phyloP scores from a whole-genome alignment of 2,329 filamentous ascomycete species.

The Exophiala alcalophila region DNA sequence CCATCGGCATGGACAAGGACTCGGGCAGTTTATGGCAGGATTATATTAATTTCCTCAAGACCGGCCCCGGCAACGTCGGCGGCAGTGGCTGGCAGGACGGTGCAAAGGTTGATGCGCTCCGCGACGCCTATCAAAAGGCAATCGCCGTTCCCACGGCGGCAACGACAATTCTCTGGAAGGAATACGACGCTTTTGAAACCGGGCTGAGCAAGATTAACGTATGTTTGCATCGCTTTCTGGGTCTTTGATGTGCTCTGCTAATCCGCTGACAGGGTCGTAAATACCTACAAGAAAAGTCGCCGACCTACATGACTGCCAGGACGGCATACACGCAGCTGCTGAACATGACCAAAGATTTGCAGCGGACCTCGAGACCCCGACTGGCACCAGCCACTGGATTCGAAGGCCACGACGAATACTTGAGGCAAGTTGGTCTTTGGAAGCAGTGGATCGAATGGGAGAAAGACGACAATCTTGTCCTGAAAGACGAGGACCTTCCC shows the following conservation, averaged over 20 bases:
- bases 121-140: slow-evolving; percentile 88
- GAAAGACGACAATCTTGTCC: slow-evolving; percentile 82
- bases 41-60: slow-evolving; percentile 90
- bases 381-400: slow-evolving; percentile 82
- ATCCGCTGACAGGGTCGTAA: slow-evolving; percentile 70
- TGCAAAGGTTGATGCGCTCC: slow-evolving; percentile 93
- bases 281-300: slow-evolving; percentile 87
- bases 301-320: slow-evolving; percentile 93
- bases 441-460: slow-evolving; percentile 95
- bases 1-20: slow-evolving; percentile 87
- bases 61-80: slow-evolving; percentile 78
- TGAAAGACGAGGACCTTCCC: slow-evolving; percentile 75
- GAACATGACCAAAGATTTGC: slow-evolving; percentile 74
- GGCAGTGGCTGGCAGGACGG: slow-evolving; percentile 92
- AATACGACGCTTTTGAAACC: slow-evolving; percentile 97
- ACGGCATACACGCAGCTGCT: slow-evolving; percentile 87
- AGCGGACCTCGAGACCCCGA: slow-evolving; percentile 72
- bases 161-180: slow-evolving; percentile 86
- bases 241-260: slow-evolving; percentile 11
- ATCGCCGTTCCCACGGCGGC: slow-evolving; percentile 81
- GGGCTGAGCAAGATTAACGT: slow-evolving; percentile 87
- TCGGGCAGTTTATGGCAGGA: slow-evolving; percentile 89
- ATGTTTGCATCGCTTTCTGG: slow-evolving; percentile 36
- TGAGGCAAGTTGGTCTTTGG: slow-evolving; percentile 83
- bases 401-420: slow-evolving; percentile 80